Evolutionary conservation across 768 basidiomycete genomes (phyloP), one percentile per base, ranked within the genome.

Genomic region (Phylloporus arenicola): DNA sequence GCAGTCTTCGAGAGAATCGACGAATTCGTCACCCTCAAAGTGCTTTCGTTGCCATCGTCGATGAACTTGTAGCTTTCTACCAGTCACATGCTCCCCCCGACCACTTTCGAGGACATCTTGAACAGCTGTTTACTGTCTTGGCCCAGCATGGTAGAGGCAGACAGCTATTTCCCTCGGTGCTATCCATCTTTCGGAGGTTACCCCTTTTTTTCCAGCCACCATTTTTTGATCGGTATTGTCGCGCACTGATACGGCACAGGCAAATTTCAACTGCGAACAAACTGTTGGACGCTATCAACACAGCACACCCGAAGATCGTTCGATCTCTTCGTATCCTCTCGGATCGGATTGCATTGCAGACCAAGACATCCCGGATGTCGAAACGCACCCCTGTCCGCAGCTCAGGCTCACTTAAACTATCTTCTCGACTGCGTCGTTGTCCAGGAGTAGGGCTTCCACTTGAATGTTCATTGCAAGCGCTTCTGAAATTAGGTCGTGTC

Each of bases 51-150:
- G 53, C 61, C 5, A 44, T 82, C 22, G 68, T 63, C 11, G 51
- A 70, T n/a, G 60, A 60, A 6, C 58, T 82, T 33, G 53, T 51
- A 39, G 59, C 57, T 2, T 50, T 78, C 30, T 82, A 77, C 50
- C 39, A 53, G 9, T 59, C 58, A 3, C 63, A 57, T 4, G 55
- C 56, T 16, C 75, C 76, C 0, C 61, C 69, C 0, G 55, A 62
- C 52, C 76, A 75, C 47, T 73, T 75, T 55, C 75, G 73, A 43
- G 58, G 63, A 29, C 54, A 61, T n/a, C 59, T 83, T 30, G 73
- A 77, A 11, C 75, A 72, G 45, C 69, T 78, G 24, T 63, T 81
- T 43, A 43, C 49, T 59, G 59, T 25, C 61, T 74, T 48, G 57
- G 77, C 65, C 61, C 75, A 16, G 48, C 69, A 72, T 4, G 68